A percentile compares a stretch with the other conserved stretches of the same genome.
Evolutionary conservation across 208 protist genomes (phyloP).

Genomic region (Trichomonas vaginalis): DNA sequence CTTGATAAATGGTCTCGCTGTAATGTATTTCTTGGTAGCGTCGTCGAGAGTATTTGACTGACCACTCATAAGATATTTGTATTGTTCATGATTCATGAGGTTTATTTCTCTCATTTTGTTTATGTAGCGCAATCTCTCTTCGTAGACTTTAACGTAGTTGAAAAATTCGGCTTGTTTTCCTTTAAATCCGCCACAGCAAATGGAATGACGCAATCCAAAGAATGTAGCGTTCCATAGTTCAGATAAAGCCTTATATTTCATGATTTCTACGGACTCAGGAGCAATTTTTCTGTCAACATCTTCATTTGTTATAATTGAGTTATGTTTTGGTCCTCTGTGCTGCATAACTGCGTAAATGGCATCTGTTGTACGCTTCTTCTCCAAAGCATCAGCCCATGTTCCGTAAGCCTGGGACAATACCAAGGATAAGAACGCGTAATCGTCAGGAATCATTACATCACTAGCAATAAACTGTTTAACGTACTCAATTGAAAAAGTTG

Average conservation of each 20-base stretch:
- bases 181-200: neutral
- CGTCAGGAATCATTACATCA: neutral
- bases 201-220: neutral
- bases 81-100: neutral
- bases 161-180: neutral
- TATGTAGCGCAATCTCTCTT: neutral
- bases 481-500: neutral
- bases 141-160: neutral
- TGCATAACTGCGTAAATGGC: neutral
- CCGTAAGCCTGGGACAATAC: neutral
- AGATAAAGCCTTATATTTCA: neutral
- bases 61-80: neutral
- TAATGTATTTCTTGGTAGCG: neutral
- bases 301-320: neutral
- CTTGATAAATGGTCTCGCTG: neutral
- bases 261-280: neutral
- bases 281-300: neutral
- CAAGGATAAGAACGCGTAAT: neutral
- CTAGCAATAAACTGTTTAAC: neutral
- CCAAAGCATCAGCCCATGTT: neutral
- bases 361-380: neutral
- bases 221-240: neutral
- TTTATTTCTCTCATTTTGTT: neutral
- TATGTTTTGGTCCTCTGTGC: neutral
- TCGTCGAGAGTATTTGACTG: neutral